Conservation (phyloP, 2,329 filamentous ascomycete species). For the Colletotrichum sp. region DNA sequence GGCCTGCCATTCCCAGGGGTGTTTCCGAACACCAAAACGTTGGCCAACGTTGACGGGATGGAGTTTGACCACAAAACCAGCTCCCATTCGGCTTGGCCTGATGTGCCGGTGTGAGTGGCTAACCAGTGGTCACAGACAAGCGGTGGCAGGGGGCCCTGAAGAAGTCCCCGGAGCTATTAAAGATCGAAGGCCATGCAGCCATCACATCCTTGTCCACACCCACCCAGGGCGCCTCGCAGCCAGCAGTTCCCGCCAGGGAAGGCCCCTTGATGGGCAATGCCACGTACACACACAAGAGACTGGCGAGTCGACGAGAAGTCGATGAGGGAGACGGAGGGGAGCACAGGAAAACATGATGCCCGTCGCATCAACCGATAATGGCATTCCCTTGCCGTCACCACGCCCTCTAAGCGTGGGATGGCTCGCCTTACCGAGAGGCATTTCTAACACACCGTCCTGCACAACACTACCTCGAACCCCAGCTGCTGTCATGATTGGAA, state of each 20-base stretch:
- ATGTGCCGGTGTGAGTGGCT: slow-evolving; percentile 16
- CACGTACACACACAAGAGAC: slow-evolving; percentile 22
- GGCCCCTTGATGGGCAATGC: slow-evolving; percentile 19
- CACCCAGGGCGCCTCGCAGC: slow-evolving; percentile 16
- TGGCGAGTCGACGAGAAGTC: background rate
- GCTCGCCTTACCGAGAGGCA: background rate
- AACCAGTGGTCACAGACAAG: slow-evolving; percentile 12
- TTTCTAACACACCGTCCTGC: background rate
- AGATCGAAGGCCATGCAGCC: slow-evolving; percentile 24
- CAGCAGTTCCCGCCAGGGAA: slow-evolving; percentile 21
- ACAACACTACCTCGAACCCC: background rate
- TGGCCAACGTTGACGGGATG: slow-evolving; percentile 15
- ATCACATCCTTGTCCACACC: slow-evolving; percentile 21
- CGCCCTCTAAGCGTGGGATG: background rate
- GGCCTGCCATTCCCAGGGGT: slow-evolving; percentile 9
- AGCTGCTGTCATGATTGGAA: slow-evolving; percentile 10
- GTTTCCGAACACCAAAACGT: slow-evolving; percentile 19
- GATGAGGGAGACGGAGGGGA: background rate
- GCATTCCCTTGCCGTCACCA: background rate
- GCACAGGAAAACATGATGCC: background rate
- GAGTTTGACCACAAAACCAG: slow-evolving; percentile 18
- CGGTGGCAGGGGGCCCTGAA: slow-evolving; percentile 23
- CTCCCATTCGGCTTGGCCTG: slow-evolving; percentile 19
- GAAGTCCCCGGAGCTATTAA: slow-evolving; percentile 24
- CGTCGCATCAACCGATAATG: background rate